These are phyloP conservation scores for Porphyrellus cyaneotinctus DNA, from an alignment of 768 basidiomycete species.

Conservation along the genomic window DNA sequence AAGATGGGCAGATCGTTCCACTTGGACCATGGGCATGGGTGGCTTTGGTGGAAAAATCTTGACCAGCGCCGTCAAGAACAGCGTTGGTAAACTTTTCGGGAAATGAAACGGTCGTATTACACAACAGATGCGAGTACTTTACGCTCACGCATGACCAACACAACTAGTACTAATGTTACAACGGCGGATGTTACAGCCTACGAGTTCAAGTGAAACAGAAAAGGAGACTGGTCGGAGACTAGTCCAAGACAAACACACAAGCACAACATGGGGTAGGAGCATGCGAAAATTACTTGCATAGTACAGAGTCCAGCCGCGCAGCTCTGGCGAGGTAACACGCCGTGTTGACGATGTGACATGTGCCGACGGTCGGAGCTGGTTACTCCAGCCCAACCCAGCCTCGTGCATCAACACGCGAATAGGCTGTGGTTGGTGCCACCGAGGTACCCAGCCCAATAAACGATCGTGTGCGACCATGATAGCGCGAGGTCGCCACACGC, in stretches of 20 bases:
- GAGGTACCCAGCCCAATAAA: constrained; percentile 69
- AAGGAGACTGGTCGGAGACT: not conserved
- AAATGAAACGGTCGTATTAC: constrained; percentile 17
- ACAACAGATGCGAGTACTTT: constrained; percentile 9
- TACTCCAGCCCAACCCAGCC: constrained; percentile 66
- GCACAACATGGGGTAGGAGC: constrained; percentile 21
- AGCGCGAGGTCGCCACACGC: constrained; percentile 63
- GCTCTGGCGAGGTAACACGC: constrained; percentile 6
- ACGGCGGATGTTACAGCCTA: constrained; percentile 25
- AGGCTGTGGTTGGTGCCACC: constrained; percentile 74
- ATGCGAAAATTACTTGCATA: constrained; percentile 22
- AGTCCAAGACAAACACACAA: constrained; percentile 28
- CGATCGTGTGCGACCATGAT: constrained; percentile 64
- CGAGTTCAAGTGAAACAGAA: constrained; percentile 11
- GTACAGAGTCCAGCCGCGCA: constrained; percentile 7
- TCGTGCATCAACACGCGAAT: constrained; percentile 78
- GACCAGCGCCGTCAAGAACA: constrained; percentile 75
- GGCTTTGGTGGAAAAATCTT: constrained; percentile 84
- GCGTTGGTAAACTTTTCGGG: constrained; percentile 75
- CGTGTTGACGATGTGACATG: constrained; percentile 7
- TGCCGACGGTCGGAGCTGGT: constrained; percentile 8
- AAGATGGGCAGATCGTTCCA: constrained; percentile 80
- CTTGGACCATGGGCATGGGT: constrained; percentile 71
- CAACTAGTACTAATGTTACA: constrained; percentile 31
- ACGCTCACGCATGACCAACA: not conserved